A percentile compares a stretch with the other conserved stretches of the same genome.
Conservation (phyloP, 2,329 filamentous ascomycete genomes). For the Venturia carpophila region DNA sequence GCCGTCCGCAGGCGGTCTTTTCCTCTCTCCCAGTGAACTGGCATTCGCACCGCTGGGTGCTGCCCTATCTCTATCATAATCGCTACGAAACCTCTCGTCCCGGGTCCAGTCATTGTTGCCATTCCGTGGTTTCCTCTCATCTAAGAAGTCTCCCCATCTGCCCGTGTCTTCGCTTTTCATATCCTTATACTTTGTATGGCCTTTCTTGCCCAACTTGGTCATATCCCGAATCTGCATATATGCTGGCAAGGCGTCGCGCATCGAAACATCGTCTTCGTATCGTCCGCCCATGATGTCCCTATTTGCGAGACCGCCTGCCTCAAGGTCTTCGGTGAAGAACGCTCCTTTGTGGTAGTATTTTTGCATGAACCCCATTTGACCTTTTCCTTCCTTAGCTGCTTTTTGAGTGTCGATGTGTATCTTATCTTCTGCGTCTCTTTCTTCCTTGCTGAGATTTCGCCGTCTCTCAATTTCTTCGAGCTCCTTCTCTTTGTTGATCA, state of each 20-base stretch:
- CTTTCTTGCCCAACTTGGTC: constrained; percentile 89
- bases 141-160: constrained; percentile 63
- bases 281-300: constrained; percentile 79
- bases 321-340: constrained; percentile 80
- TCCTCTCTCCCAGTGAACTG: constrained; percentile 58
- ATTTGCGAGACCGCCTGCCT: constrained; percentile 65
- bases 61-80: constrained; percentile 41
- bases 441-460: constrained; percentile 76
- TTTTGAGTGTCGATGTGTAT: constrained; percentile 69
- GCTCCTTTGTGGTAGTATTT: constrained; percentile 96
- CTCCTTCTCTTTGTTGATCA: constrained; percentile 77
- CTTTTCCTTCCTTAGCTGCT: constrained; percentile 64
- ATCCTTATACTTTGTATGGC: constrained; percentile 82
- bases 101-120: constrained; percentile 6
- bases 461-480: constrained; percentile 83
- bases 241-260: constrained; percentile 77
- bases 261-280: constrained; percentile 74
- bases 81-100: constrained; percentile 63
- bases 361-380: constrained; percentile 85
- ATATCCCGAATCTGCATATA: constrained; percentile 90
- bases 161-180: constrained; percentile 87
- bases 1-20: constrained; percentile 35
- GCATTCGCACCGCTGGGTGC: constrained; percentile 60
- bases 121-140: constrained; percentile 24
- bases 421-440: constrained; percentile 77